phyloP scores from a whole-genome alignment of 1,284 basidiomycete species.

The Puccinia hordei region DNA sequence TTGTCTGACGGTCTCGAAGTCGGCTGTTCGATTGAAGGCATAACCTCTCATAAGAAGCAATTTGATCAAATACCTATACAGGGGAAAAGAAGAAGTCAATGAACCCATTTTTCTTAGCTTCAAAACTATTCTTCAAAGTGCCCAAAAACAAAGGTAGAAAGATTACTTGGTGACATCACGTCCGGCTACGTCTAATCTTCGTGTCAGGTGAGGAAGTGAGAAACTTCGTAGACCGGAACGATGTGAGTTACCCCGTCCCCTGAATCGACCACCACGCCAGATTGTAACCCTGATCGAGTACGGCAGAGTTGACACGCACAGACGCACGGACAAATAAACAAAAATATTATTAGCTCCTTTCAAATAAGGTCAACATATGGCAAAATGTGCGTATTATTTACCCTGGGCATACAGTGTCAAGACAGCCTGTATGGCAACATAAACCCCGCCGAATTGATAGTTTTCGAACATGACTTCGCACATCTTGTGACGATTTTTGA shows the following conservation, averaged over 20 bases:
- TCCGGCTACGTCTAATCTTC: slow-evolving; percentile 92
- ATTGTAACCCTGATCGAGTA: slow-evolving; percentile 75
- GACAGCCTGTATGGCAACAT: slow-evolving; percentile 97
- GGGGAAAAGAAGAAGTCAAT: background rate
- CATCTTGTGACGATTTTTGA: slow-evolving; percentile 88
- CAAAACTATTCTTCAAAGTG: background rate
- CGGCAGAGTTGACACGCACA: no score
- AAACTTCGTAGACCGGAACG: slow-evolving; percentile 96
- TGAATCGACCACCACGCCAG: slow-evolving; percentile 97
- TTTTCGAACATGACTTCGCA: slow-evolving; percentile 99
- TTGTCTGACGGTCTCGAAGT: slow-evolving; percentile 96
- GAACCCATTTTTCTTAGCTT: background rate
- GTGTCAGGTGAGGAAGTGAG: slow-evolving; percentile 88
- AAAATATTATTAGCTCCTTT: no score
- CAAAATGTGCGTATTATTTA: slow-evolving; percentile 60
- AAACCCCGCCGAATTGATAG: slow-evolving; percentile 93
- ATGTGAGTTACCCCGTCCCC: slow-evolving; percentile 99
- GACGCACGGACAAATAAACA: no score
- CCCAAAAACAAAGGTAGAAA: background rate
- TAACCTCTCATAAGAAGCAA: slow-evolving; percentile 96
- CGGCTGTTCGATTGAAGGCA: slow-evolving; percentile 97
- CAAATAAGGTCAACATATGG: no score
- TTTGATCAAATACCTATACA: slow-evolving; percentile 88
- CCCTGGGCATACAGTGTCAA: slow-evolving; percentile 97
- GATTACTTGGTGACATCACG: slow-evolving; percentile 82